phyloP scores from a whole-genome alignment of 2,329 filamentous ascomycete species.

The Fusarium zealandicum region DNA sequence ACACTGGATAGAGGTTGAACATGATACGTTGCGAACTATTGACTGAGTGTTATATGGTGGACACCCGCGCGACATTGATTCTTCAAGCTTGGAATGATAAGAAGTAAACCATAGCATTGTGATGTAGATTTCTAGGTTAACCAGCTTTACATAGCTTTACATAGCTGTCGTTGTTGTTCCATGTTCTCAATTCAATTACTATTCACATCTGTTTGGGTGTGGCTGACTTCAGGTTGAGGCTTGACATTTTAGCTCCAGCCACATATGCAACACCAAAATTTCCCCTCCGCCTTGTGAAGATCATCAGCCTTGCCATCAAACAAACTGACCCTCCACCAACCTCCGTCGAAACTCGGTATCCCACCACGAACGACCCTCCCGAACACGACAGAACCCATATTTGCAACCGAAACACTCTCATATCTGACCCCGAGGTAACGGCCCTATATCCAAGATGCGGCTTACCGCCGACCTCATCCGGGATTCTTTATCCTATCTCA shows the following conservation, averaged over 20 bases:
- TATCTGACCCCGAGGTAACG: conserved; percentile 37
- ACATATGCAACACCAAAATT: conserved; percentile 41
- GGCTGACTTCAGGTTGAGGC: conserved; percentile 24
- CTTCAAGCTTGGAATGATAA: too few relatives aligned
- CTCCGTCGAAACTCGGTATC: conserved; percentile 1
- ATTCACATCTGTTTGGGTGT: neutral
- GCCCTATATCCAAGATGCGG: conserved; percentile 70
- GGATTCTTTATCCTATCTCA: conserved; percentile 95
- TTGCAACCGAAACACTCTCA: neutral
- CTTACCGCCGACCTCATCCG: conserved; percentile 95
- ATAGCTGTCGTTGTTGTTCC: neutral
- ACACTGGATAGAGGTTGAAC: conserved; percentile 16
- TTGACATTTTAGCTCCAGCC: conserved; percentile 22
- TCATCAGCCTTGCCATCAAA: conserved; percentile 43
- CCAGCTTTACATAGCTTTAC: too few relatives aligned
- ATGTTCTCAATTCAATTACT: neutral
- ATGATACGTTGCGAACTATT: neutral
- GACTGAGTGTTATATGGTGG: neutral
- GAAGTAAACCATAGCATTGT: too few relatives aligned
- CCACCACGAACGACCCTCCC: neutral
- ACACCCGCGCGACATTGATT: too few relatives aligned
- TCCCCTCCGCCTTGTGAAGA: conserved; percentile 42
- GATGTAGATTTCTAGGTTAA: too few relatives aligned
- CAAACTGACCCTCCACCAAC: conserved; percentile 21
- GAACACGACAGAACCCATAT: conserved; percentile 2